Evolutionary conservation across 1,139 yeast genomes (phyloP), one percentile per base, ranked within the genome.

Genomic region (Geotrichum fermentans): DNA sequence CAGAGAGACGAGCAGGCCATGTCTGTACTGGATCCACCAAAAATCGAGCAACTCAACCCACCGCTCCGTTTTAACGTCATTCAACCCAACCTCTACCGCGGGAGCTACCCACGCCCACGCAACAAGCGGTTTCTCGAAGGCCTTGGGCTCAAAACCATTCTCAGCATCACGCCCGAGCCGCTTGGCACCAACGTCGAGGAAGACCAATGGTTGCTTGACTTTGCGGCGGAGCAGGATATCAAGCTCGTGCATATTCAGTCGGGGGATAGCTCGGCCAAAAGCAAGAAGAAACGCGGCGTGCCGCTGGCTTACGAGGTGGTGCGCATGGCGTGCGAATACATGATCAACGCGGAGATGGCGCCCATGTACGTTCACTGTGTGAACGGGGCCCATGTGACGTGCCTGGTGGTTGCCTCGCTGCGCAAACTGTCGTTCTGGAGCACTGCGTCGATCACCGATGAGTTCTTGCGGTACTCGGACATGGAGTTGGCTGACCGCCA

Each of bases 391-490:
- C 92, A 88, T 57, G 85, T 87, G 1, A 85, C 95, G 0, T 80
- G 94, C 30, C 71, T 92, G 45, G 79, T 88, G 2, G 77, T 90
- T 33, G 97, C 97, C 6, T 88, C 97, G 63, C 70, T 89, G 39
- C 70, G 98, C 29, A 86, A 86, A 60, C 70, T 86, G 32, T 86
- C 88, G 37, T 81, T 84, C 59, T 92, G 98, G 98, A 83, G 95
- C 8, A 78, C 87, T 16, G 88, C 89, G 6, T 82, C 96, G 0
- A 88, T 92, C 14, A 80, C 85, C 58, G 88, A 83, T 56, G 98
- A 92, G 65, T 90, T 86, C 60, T 74, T 85, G 42, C 79, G 82
- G 54, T 89, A 79, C 63, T 78, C 90, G 5, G 80, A 86, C n/a
- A 81, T 87, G 41, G 89, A 89, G 37, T 79, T 86, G 24, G 85